Conservation (phyloP, 2,329 filamentous ascomycete genomes). For the Neopestalotiopsis clavispora region DNA sequence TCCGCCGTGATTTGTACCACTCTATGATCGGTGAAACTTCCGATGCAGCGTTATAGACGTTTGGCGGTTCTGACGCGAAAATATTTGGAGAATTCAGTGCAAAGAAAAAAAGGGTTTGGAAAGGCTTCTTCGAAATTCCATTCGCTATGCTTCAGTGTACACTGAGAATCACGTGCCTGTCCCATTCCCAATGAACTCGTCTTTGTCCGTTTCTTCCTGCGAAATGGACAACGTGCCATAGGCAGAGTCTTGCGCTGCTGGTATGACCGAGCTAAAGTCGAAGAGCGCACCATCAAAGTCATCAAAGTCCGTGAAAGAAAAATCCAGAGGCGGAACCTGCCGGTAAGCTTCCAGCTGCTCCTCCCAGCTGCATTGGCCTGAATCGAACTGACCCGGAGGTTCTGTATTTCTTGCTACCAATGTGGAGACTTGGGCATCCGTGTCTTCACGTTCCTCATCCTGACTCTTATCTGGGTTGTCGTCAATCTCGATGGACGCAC, state of each 20-base stretch:
- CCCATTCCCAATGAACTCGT: not conserved
- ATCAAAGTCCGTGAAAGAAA: not conserved
- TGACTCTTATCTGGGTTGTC: not conserved
- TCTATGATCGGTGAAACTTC: not conserved
- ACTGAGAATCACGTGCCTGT: not conserved
- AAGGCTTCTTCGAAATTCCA: too few relatives aligned
- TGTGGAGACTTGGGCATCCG: not conserved
- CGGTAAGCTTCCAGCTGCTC: not conserved
- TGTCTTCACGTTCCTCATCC: not conserved
- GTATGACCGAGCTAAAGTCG: not conserved
- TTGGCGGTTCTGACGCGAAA: not conserved
- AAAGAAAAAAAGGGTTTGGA: too few relatives aligned
- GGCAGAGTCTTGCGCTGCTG: not conserved
- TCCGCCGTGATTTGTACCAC: not conserved
- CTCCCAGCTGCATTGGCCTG: not conserved
- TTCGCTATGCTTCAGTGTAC: too few relatives aligned
- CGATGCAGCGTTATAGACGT: too few relatives aligned
- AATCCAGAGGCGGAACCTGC: not conserved
- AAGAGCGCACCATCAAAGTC: conserved; percentile 3
- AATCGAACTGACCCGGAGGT: too few relatives aligned
- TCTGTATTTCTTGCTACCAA: not conserved
- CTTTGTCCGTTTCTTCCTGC: not conserved
- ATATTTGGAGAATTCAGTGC: not conserved
- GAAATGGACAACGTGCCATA: not conserved
- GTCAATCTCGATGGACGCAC: not conserved